These are phyloP conservation scores for Citrus sinensis DNA, from an alignment of 345 rosid genomes.

Conservation along the genomic window DVS_A1.0 CM039165.1:30248501-30249000, in stretches of 20 bases:
- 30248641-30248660: background rate
- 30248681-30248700: background rate
- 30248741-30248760: background rate
- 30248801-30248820: background rate
- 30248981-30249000: background rate
- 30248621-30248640: background rate
- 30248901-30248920: background rate
- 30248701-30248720: background rate
- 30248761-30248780: background rate
- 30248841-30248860: too few species aligned
- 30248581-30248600: too few species aligned
- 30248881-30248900: background rate
- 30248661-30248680: background rate
- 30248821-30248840: too few species aligned
- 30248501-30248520: background rate
- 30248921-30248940: background rate
- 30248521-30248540: too few species aligned
- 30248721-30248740: background rate
- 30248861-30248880: too few species aligned
- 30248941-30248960: background rate
- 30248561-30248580: too few species aligned
- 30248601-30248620: background rate
- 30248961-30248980: too few species aligned
- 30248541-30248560: too few species aligned
- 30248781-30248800: background rate